Percentiles rank a stretch among this genome's conserved stretches.
Evolutionary conservation across 2,329 filamentous ascomycete genomes (phyloP).

Genomic region (Penicillium sp.): DNA sequence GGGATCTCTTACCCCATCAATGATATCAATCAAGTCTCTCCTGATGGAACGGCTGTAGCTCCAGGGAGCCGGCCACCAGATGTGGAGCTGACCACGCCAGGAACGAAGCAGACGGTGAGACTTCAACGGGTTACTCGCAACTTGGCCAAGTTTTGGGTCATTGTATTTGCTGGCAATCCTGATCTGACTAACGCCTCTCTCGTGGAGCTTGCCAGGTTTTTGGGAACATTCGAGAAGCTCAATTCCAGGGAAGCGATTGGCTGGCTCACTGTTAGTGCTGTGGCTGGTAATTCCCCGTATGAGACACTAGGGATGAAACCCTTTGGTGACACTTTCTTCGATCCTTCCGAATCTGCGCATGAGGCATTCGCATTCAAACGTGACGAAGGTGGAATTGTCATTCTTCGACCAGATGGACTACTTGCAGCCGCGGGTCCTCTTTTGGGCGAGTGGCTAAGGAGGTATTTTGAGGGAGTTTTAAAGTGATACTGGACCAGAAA

Average conservation of each 20-base stretch:
- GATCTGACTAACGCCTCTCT: neutral
- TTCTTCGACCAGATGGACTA: neutral
- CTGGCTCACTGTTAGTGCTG: neutral
- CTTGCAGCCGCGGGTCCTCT: neutral
- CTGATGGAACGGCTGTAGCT: neutral
- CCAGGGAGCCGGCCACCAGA: neutral
- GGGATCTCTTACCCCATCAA: slow-evolving; percentile 25
- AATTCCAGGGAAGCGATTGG: neutral
- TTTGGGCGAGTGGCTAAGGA: neutral
- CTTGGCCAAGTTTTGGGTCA: neutral
- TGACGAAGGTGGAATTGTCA: neutral
- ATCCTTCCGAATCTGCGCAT: neutral
- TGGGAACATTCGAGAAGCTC: neutral
- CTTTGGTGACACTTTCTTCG: neutral
- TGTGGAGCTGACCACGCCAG: neutral
- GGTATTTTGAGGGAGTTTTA: neutral
- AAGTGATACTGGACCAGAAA: neutral
- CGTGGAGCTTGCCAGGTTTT: neutral
- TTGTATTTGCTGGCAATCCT: neutral
- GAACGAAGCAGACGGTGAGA: neutral
- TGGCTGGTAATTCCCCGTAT: neutral
- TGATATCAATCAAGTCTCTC: slow-evolving; percentile 6
- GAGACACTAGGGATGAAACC: neutral
- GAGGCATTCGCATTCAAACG: neutral
- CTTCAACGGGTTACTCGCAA: neutral